Conservation (phyloP, 345 rosid genomes). For the Brassica cretica region DNA sequence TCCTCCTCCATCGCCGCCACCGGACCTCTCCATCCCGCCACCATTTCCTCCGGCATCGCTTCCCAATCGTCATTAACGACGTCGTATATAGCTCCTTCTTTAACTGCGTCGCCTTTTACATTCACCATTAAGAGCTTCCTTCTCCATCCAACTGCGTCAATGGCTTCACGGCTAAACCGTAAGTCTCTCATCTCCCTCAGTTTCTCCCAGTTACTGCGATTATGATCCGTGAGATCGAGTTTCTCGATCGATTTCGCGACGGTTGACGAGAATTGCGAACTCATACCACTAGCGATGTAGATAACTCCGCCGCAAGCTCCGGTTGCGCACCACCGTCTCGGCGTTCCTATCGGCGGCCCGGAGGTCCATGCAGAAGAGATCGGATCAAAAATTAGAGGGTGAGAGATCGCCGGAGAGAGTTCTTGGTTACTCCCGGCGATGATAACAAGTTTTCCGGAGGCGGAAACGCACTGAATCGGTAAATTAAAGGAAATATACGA, state of each 20-base stretch:
- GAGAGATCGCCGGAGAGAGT: constrained; percentile 48
- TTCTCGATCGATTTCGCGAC: constrained; percentile 52
- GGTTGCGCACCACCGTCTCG: constrained; percentile 56
- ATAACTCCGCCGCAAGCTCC: constrained; percentile 43
- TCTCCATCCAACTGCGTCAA: constrained; percentile 52
- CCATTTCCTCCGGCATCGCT: constrained; percentile 53
- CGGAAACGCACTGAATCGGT: constrained; percentile 50
- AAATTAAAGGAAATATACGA: constrained; percentile 47
- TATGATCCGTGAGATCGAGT: constrained; percentile 40
- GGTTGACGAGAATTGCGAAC: constrained; percentile 38
- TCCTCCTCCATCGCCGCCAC: constrained; percentile 51
- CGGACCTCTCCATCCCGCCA: constrained; percentile 62
- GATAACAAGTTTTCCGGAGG: constrained; percentile 43
- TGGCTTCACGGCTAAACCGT: constrained; percentile 57
- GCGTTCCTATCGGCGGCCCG: constrained; percentile 43
- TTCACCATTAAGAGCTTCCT: constrained; percentile 57
- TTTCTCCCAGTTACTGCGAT: constrained; percentile 41
- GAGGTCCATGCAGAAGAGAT: constrained; percentile 39
- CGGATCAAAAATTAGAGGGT: constrained; percentile 51
- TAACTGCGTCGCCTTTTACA: constrained; percentile 51
- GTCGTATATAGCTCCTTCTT: constrained; percentile 53
- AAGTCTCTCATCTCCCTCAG: constrained; percentile 45
- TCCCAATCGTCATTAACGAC: constrained; percentile 44
- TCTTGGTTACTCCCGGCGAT: constrained; percentile 46
- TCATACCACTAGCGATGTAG: constrained; percentile 54